These are phyloP conservation scores for Russula dissimulans DNA, from an alignment of 768 basidiomycete species.

Conservation along the genomic window DNA sequence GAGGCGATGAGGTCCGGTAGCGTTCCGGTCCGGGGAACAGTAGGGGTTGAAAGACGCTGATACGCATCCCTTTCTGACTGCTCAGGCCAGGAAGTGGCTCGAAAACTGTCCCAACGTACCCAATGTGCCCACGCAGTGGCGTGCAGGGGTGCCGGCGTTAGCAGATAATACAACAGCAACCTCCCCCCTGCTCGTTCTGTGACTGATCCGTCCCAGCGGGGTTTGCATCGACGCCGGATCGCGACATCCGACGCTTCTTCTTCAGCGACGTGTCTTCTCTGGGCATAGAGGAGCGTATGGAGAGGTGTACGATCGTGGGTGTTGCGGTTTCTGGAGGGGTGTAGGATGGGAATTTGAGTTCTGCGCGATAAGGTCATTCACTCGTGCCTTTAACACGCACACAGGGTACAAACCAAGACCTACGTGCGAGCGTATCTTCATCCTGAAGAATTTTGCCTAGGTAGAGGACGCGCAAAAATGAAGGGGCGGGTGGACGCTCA, in stretches of 20 bases:
- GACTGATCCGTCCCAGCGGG: background rate
- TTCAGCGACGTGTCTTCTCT: conserved; percentile 40
- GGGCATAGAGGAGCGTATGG: conserved; percentile 51
- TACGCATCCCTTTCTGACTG: background rate
- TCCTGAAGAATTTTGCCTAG: conserved; percentile 77
- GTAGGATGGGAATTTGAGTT: conserved; percentile 26
- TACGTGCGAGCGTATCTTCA: conserved; percentile 65
- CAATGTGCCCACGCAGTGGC: background rate
- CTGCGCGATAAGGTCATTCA: conserved; percentile 18
- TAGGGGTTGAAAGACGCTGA: background rate
- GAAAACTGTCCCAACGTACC: background rate
- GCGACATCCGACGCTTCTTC: conserved; percentile 41
- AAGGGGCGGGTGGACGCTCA: conserved; percentile 68
- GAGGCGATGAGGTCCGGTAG: background rate
- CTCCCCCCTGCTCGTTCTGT: conserved; percentile 21
- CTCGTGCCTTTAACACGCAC: too few relatives aligned
- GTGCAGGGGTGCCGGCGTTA: conserved; percentile 16
- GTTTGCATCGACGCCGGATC: conserved; percentile 17
- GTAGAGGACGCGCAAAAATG: conserved; percentile 66
- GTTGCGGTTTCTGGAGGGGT: conserved; percentile 24
- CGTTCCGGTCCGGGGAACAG: background rate
- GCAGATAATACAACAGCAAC: conserved; percentile 33
- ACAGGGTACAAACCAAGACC: conserved; percentile 22
- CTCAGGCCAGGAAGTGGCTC: background rate
- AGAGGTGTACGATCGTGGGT: conserved; percentile 68